Base-by-base conservation (phyloP, 2,329 filamentous ascomycete species). In the Diaporthe longicolla region DNA sequence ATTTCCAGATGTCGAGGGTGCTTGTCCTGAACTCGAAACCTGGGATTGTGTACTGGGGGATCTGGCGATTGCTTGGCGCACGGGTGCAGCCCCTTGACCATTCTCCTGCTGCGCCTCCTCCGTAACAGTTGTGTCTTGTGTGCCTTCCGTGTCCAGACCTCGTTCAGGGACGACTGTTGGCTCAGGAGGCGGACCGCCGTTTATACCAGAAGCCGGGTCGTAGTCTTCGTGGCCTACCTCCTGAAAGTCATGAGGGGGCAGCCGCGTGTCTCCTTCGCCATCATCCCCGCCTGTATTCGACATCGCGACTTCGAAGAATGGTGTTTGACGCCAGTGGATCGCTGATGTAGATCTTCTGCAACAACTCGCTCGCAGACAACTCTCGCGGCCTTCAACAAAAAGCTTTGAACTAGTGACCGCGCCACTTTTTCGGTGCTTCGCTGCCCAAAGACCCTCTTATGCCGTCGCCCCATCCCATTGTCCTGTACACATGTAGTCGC, bases 391-490 rank as follows among this genome's bases (percentile, higher is more conserved):
- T 54, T 40, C 24, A n/a, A 24, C 63, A 54, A 50, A 54, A 40
- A 24, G 17, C n/a, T 54, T 21, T n/a, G 32, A 11, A 54, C n/a
- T 26, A 37, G 24, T n/a, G 32, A 26, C 21, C 40, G 15, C 26
- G 37, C 50, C 17, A 71, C 68, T 37, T 43, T 35, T 21, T 17
- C 26, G 10, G 45, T 59, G 24, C 26, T 35, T 13, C 57, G 58
- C n/a, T 50, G 70, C 29, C 35, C 17, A 63, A 45, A 63, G 15
- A 45, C 50, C 26, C 45, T 57, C 72, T 71, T 73, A 73, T 70
- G 73, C 61, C 45, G 21, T 24, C n/a, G 65, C 21, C 50, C 37
- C 48, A 54, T 55, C 58, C 58, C 73, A 73, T 75, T 75, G 71
- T 73, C 63, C 32, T 32, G 52, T 68, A 48, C 3, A 37, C 52